Conservation (phyloP, 352 stramenopile genomes). For the Globisporangium sylvaticum region DNA sequence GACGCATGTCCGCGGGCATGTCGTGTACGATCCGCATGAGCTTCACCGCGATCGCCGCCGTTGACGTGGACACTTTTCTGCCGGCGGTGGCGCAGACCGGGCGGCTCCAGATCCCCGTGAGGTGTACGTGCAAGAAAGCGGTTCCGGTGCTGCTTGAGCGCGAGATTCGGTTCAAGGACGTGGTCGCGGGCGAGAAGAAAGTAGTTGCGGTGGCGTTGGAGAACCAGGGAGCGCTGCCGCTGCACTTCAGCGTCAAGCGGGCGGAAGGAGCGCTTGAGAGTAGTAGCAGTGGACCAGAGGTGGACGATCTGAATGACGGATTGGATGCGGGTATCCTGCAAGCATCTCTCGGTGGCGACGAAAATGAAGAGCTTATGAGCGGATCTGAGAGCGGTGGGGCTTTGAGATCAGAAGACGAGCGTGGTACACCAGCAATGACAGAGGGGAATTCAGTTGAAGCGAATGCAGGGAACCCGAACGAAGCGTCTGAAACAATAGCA, state of each 20-base stretch:
- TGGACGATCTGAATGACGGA: slow-evolving; percentile 5
- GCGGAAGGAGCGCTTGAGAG: neutral
- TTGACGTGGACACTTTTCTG: slow-evolving; percentile 67
- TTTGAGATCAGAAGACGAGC: neutral
- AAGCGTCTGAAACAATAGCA: neutral
- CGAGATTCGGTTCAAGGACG: slow-evolving; percentile 51
- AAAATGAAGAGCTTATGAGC: neutral
- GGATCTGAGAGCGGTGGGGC: neutral
- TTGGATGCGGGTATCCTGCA: neutral
- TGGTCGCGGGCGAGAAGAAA: slow-evolving; percentile 78
- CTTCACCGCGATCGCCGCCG: slow-evolving; percentile 55
- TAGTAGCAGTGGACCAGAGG: neutral
- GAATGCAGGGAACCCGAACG: slow-evolving; percentile 5
- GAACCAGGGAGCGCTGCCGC: slow-evolving; percentile 70
- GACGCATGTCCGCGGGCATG: slow-evolving; percentile 89
- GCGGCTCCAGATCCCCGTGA: slow-evolving; percentile 68
- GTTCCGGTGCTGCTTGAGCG: slow-evolving; percentile 51
- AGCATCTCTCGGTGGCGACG: neutral
- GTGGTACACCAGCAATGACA: neutral
- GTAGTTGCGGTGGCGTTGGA: slow-evolving; percentile 47
- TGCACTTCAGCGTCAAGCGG: slow-evolving; percentile 37
- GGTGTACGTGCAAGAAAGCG: slow-evolving; percentile 80
- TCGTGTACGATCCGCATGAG: slow-evolving; percentile 63
- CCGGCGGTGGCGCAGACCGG: slow-evolving; percentile 75
- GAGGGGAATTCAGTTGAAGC: no score